Evolutionary conservation across 495 filamentous ascomycete species (phyloP).

Genomic region (Daldinia vernicosa): DNA sequence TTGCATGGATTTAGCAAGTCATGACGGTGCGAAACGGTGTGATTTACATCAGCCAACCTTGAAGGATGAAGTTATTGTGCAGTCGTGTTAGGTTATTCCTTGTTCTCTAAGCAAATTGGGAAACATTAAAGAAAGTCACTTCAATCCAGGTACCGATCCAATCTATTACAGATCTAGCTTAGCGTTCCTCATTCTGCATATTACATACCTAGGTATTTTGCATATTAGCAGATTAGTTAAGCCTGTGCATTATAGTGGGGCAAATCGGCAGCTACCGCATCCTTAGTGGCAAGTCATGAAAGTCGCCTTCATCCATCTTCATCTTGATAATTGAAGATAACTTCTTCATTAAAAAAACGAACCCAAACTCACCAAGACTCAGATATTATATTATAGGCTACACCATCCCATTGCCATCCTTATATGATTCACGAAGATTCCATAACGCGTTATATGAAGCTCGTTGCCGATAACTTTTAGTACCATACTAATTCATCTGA

Average conservation of each 20-base stretch:
- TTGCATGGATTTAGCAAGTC: not conserved
- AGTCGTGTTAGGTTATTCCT: not conserved
- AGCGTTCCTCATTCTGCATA: slow-evolving; percentile 22
- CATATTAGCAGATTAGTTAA: too few species aligned
- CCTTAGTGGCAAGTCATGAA: slow-evolving; percentile 13
- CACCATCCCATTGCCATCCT: not conserved
- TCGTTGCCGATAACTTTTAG: slow-evolving; percentile 5
- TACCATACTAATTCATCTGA: not conserved
- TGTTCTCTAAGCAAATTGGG: not conserved
- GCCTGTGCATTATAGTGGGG: slow-evolving; percentile 11
- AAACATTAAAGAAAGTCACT: not conserved
- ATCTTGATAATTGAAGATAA: slow-evolving; percentile 9
- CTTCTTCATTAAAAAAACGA: slow-evolving; percentile 6
- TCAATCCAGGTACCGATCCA: slow-evolving; percentile 21
- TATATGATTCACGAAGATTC: not conserved
- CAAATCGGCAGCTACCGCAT: slow-evolving; percentile 22
- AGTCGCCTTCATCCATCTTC: slow-evolving; percentile 29
- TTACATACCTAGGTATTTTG: too few species aligned
- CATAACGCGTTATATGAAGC: slow-evolving; percentile 5
- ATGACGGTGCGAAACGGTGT: not conserved
- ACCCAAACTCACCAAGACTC: not conserved
- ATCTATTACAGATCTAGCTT: slow-evolving; percentile 14
- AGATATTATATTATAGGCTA: not conserved
- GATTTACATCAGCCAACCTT: not conserved
- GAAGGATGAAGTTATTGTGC: not conserved